phyloP scores from a whole-genome alignment of 495 filamentous ascomycete genomes.

The Penicilliopsis zonata region DNA sequence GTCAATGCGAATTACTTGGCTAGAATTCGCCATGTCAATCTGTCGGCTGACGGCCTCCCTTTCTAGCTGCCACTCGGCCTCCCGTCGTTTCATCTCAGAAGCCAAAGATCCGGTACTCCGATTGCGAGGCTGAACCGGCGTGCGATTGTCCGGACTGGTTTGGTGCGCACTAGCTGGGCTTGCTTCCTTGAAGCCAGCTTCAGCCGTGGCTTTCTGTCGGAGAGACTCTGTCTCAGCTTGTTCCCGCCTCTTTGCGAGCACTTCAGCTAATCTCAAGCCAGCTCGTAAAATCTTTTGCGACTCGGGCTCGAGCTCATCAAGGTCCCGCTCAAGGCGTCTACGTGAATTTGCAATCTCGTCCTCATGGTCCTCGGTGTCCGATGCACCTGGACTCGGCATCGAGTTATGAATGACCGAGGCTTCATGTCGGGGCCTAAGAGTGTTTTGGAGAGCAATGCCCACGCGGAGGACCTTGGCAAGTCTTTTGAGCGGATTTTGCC shows the following conservation, averaged over 20 bases:
- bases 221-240: conserved; percentile 7
- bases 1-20: conserved; percentile 38
- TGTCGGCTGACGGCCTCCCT: conserved; percentile 38
- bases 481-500: conserved; percentile 16
- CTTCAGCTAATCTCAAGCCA: conserved; percentile 36
- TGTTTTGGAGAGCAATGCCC: conserved; percentile 34
- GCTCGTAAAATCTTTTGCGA: conserved; percentile 31
- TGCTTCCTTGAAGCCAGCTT: conserved; percentile 3
- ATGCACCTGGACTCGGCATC: conserved; percentile 3
- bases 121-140: conserved; percentile 4
- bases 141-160: conserved; percentile 1
- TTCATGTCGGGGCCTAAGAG: conserved; percentile 17
- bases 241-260: conserved; percentile 26
- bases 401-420: conserved; percentile 4
- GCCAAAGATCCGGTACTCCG: conserved; percentile 5
- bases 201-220: conserved; percentile 5
- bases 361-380: conserved; percentile 3
- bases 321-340: conserved; percentile 27
- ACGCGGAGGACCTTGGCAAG: conserved; percentile 31
- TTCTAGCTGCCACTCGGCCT: conserved; percentile 38
- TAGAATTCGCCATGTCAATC: conserved; percentile 34
- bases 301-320: conserved; percentile 31
- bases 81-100: conserved; percentile 15
- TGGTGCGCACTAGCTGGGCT: conserved; percentile 2
- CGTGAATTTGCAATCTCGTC: conserved; percentile 12